Percentiles rank a stretch among this genome's conserved stretches.
Evolutionary conservation across 2,329 filamentous ascomycete genomes (phyloP).

Genomic region (Oidium heveae): DNA sequence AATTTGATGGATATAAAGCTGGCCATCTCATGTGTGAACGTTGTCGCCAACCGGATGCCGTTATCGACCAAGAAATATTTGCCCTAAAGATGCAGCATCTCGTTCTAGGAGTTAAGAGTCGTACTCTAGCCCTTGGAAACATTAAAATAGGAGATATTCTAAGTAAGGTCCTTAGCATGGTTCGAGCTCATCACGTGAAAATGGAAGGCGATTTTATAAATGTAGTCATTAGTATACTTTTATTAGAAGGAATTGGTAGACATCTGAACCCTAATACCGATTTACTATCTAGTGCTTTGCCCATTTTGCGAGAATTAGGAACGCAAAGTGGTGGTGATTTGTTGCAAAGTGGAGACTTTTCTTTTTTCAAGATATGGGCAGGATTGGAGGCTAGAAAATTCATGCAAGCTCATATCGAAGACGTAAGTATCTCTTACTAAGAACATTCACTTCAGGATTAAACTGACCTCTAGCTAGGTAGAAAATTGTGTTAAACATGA

Average conservation of each 20-base stretch:
- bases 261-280: conserved; percentile 70
- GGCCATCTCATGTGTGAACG: conserved; percentile 90
- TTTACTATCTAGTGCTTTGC: conserved; percentile 61
- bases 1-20: conserved; percentile 90
- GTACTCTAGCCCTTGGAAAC: conserved; percentile 75
- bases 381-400: conserved; percentile 74
- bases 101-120: conserved; percentile 69
- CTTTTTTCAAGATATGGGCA: conserved; percentile 77
- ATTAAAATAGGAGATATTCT: conserved; percentile 92
- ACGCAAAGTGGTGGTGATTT: conserved; percentile 48
- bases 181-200: conserved; percentile 72
- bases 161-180: conserved; percentile 76
- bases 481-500: conserved; percentile 83
- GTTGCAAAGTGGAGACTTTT: conserved; percentile 47
- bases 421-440: conserved; percentile 27
- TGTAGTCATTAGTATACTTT: conserved; percentile 79
- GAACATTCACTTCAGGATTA: neutral
- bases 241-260: conserved; percentile 83
- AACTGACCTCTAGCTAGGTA: conserved; percentile 24
- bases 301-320: conserved; percentile 71
- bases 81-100: conserved; percentile 93
- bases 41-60: conserved; percentile 74
- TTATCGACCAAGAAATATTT: conserved; percentile 74
- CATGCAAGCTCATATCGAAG: conserved; percentile 72
- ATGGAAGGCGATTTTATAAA: conserved; percentile 97